Evolutionary conservation across 2,329 filamentous ascomycete species (phyloP).

Genomic region (Penicillium freii): DNA sequence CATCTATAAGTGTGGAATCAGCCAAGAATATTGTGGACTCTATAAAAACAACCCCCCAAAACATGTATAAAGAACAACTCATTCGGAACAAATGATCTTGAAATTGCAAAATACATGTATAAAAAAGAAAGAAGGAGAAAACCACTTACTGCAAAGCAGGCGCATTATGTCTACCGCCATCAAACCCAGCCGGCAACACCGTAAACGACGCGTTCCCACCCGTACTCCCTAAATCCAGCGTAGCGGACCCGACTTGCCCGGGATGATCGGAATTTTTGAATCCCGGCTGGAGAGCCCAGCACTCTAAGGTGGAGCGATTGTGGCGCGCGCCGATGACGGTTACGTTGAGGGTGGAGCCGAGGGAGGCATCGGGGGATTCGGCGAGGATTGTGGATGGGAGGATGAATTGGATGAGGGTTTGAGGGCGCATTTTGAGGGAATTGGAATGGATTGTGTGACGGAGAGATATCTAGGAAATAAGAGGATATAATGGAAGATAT

Average conservation of each 20-base stretch:
- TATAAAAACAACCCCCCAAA: not conserved
- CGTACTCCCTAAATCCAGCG: constrained; percentile 34
- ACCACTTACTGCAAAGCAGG: constrained; percentile 43
- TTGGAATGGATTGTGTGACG: not conserved
- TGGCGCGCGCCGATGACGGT: constrained; percentile 42
- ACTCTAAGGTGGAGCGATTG: constrained; percentile 46
- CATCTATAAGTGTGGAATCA: constrained; percentile 24
- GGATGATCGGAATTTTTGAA: constrained; percentile 34
- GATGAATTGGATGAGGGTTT: constrained; percentile 12
- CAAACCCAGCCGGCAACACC: constrained; percentile 39
- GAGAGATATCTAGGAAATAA: not conserved
- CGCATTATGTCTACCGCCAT: constrained; percentile 46
- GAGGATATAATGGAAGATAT: not conserved
- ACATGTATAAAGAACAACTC: not conserved
- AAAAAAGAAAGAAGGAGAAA: not conserved
- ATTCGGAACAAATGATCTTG: not conserved
- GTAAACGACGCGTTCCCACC: constrained; percentile 37
- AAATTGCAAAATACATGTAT: not conserved
- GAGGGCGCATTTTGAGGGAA: constrained; percentile 14
- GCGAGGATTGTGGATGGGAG: constrained; percentile 10
- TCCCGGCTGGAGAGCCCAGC: constrained; percentile 45
- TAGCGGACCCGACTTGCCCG: constrained; percentile 34
- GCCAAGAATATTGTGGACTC: not conserved
- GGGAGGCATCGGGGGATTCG: not conserved
- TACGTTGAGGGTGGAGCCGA: constrained; percentile 39